Conservation (phyloP, 371 early-diverging fungal species). For the Mucor circinelloides region DNA sequence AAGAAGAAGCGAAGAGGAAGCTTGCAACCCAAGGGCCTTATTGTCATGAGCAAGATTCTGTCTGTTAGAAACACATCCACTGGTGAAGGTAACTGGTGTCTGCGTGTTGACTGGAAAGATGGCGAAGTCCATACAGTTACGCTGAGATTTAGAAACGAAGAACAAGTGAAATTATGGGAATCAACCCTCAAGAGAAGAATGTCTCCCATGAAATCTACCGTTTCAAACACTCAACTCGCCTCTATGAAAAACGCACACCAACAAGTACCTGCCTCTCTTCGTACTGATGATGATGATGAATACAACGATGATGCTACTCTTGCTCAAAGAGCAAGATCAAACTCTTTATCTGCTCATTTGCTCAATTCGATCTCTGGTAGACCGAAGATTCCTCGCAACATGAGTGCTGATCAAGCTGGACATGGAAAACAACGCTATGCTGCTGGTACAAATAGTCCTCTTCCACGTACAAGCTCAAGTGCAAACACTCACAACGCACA, state of each 20-base stretch:
- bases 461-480: slow-evolving; percentile 20
- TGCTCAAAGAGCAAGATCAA: slow-evolving; percentile 29
- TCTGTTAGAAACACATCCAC: slow-evolving; percentile 6
- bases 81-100: slow-evolving; percentile 48
- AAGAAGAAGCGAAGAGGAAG: slow-evolving; percentile 51
- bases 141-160: slow-evolving; percentile 84
- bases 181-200: slow-evolving; percentile 52
- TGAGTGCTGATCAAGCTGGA: slow-evolving; percentile 24
- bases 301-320: slow-evolving; percentile 25
- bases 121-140: slow-evolving; percentile 81
- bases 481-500: slow-evolving; percentile 5
- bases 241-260: slow-evolving; percentile 35
- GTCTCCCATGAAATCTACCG: slow-evolving; percentile 27
- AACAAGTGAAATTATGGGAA: slow-evolving; percentile 91
- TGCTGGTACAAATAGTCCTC: slow-evolving; percentile 5
- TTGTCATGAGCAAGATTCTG: slow-evolving; percentile 46
- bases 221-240: slow-evolving; percentile 47
- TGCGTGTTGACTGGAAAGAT: slow-evolving; percentile 83
- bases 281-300: slow-evolving; percentile 45
- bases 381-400: slow-evolving; percentile 33
- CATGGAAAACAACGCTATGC: slow-evolving; percentile 2
- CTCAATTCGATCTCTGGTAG: slow-evolving; percentile 25
- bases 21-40: slow-evolving; percentile 80
- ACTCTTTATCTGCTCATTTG: slow-evolving; percentile 37
- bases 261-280: slow-evolving; percentile 7